Evolutionary conservation across 306 rosid species (phyloP), one percentile per base, ranked within the genome.

Genomic region (Gastrolobium bilobum): DNA sequence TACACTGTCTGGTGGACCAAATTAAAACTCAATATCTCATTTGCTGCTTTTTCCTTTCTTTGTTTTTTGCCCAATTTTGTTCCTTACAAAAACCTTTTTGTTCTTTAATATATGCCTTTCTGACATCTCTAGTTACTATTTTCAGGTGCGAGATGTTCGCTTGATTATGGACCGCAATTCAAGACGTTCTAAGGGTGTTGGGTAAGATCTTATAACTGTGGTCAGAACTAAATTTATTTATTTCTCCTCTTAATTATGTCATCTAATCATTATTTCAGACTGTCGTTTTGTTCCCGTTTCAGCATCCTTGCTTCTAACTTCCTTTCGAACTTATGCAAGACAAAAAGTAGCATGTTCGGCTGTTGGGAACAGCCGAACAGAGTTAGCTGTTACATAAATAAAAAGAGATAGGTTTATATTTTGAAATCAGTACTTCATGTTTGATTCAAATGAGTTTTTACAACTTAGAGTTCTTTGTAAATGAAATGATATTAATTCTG

Each of bases 111-210:
- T 13, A n/a, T 52, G 29, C 57, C 60, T 75, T 35, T 20, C 42
- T 56, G 35, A 72, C 54, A 38, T 56, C 14, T 71, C 42, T 56
- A 69, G 35, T 43, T 61, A 38, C 73, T 53, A 29, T 78, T 68
- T 81, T 57, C 82, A 95, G 99, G 99, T 95, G 63, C 98, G 99
- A 50, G 99, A 95, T 79, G 99, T 93, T 77, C 97, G 98, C 44
- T 91, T 95, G 71, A 95, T 95, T 82, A 90, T 95, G 99, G 99
- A 93, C 82, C 98, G 99, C 68, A 95, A 86, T 87, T 91, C 98
- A 63, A 90, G 98, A 71, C 98, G 99, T 74, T 95, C 99, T 5
- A 95, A 95, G 87, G 99, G 99, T 67, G 92, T 93, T 85, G 99
- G 99, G 99, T 95, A 82, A 34, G 97, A 75, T 81, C 63, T 7